phyloP scores from a whole-genome alignment of 495 filamentous ascomycete species.

The Apiosordaria backusii region DNA sequence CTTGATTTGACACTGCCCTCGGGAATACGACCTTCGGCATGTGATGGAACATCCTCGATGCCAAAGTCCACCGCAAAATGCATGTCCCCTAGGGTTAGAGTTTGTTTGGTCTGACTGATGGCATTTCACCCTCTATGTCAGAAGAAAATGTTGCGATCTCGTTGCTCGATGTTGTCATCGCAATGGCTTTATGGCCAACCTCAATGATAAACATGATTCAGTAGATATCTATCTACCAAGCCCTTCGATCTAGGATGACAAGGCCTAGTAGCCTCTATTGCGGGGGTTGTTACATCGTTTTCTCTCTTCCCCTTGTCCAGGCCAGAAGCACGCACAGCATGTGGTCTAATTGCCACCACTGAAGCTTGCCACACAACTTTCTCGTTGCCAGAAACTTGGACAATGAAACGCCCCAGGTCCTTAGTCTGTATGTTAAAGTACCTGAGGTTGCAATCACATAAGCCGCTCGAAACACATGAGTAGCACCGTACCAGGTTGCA shows the following conservation, averaged over 20 bases:
- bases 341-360: not conserved
- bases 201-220: not conserved
- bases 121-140: too few relatives aligned
- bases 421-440: not conserved
- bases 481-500: not conserved
- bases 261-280: not conserved
- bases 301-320: not conserved
- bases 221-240: not conserved
- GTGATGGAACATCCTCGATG: not conserved
- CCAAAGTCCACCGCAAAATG: not conserved
- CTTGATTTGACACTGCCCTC: not conserved
- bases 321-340: not conserved
- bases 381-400: not conserved
- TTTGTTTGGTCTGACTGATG: not conserved
- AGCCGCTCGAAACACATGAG: not conserved
- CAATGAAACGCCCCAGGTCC: not conserved
- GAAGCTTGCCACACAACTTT: not conserved
- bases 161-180: not conserved
- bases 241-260: not conserved
- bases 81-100: not conserved
- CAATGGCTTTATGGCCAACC: not conserved
- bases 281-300: not conserved
- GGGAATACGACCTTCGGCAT: not conserved
- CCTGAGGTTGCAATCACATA: not conserved
- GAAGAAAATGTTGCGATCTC: not conserved